A percentile compares a stretch with the other conserved stretches of the same genome.
Evolutionary conservation across 2,329 filamentous ascomycete genomes (phyloP).

Genomic region (Calonectria hongkongensis): DNA sequence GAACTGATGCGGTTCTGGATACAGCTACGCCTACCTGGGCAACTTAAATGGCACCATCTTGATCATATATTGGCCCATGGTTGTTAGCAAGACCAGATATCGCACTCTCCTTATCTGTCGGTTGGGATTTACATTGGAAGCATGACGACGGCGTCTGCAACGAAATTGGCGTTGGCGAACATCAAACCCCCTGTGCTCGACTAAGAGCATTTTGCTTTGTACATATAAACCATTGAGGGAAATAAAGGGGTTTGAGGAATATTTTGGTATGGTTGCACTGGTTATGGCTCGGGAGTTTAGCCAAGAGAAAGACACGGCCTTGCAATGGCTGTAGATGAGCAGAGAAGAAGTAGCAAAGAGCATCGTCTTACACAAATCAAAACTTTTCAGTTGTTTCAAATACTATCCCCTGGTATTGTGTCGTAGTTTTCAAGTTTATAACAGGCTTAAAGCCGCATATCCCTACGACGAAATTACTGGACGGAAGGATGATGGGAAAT

Average conservation of each 20-base stretch:
- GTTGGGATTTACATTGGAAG: constrained; percentile 51
- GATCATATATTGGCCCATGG: constrained; percentile 27
- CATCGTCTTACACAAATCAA: constrained; percentile 44
- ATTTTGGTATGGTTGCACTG: constrained; percentile 49
- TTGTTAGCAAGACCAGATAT: constrained; percentile 41
- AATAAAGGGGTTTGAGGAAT: constrained; percentile 45
- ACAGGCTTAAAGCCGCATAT: no score
- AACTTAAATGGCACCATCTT: constrained; percentile 29
- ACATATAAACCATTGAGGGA: constrained; percentile 55
- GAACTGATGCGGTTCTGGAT: constrained; percentile 35
- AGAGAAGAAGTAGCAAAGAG: constrained; percentile 41
- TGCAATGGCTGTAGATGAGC: constrained; percentile 32
- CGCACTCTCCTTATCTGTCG: constrained; percentile 44
- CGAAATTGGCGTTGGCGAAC: constrained; percentile 56
- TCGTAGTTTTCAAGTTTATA: no score
- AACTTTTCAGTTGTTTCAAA: constrained; percentile 37
- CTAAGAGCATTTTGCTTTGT: constrained; percentile 55
- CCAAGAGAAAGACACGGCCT: constrained; percentile 41
- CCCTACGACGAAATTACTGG: not conserved
- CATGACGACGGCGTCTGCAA: constrained; percentile 57
- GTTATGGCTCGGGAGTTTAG: constrained; percentile 42
- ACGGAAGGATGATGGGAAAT: not conserved
- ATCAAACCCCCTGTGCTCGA: constrained; percentile 52
- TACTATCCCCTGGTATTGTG: not conserved
- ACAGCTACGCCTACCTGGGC: constrained; percentile 27